Percentiles rank a stretch among this genome's conserved stretches.
Evolutionary conservation across 2,329 filamentous ascomycete genomes (phyloP).

Genomic region (Neonectria punicea): DNA sequence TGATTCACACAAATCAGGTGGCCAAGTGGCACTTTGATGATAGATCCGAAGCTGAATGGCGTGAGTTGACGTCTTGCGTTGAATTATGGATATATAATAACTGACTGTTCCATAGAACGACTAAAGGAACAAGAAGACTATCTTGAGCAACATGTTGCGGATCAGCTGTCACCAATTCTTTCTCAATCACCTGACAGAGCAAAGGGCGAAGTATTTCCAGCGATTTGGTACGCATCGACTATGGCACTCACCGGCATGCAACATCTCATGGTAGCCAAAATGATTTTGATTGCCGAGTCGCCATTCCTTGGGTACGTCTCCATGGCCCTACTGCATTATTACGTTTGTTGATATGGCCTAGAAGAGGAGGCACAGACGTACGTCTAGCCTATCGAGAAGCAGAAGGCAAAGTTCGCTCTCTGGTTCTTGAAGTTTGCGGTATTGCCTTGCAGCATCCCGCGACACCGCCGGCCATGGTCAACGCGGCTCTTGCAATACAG

Average conservation of each 20-base stretch:
- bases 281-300: conserved; percentile 33
- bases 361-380: conserved; percentile 15
- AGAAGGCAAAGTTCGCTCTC: conserved; percentile 22
- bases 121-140: conserved; percentile 34
- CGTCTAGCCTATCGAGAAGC: conserved; percentile 29
- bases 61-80: conserved; percentile 3
- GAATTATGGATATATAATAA: fast-evolving
- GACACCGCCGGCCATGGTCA: conserved; percentile 31
- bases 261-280: conserved; percentile 39
- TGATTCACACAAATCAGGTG: conserved; percentile 34
- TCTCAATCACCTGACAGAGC: conserved; percentile 18
- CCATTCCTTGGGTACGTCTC: conserved; percentile 28
- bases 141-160: conserved; percentile 16
- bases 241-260: conserved; percentile 37
- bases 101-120: neutral
- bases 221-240: conserved; percentile 30
- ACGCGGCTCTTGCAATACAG: conserved; percentile 28
- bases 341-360: neutral
- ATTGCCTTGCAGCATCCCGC: conserved; percentile 29
- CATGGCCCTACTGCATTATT: fast-evolving
- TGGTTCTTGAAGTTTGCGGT: conserved; percentile 35
- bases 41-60: conserved; percentile 31
- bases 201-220: conserved; percentile 32
- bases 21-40: conserved; percentile 33
- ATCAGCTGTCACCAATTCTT: conserved; percentile 20